Percentiles rank a stretch among this genome's conserved stretches.
Conservation (phyloP, 2,329 filamentous ascomycete genomes). For the Diplodia scrobiculata region DNA sequence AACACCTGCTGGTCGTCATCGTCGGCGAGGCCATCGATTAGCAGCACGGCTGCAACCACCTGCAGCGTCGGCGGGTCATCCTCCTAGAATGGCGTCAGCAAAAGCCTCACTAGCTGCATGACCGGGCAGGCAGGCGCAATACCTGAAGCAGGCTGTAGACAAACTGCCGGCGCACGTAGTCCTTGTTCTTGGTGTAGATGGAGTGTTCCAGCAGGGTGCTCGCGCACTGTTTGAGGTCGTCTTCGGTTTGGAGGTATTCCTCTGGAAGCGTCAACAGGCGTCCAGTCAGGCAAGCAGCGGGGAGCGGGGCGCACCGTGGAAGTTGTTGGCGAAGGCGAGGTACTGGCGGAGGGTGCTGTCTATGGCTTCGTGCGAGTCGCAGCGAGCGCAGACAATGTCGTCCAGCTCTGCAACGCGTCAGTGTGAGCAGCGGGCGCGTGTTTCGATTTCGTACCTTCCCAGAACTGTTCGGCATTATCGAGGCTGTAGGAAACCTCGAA, state of each 20-base stretch:
- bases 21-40: slow-evolving; percentile 80
- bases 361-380: slow-evolving; percentile 66
- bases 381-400: slow-evolving; percentile 62
- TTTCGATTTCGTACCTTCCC: slow-evolving; percentile 66
- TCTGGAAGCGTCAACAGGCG: slow-evolving; percentile 49
- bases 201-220: slow-evolving; percentile 74
- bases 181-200: slow-evolving; percentile 72
- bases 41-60: slow-evolving; percentile 77
- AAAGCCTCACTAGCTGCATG: not conserved
- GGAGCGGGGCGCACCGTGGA: slow-evolving; percentile 57
- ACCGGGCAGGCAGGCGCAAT: slow-evolving; percentile 31
- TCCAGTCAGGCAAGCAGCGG: slow-evolving; percentile 1
- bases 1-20: slow-evolving; percentile 72
- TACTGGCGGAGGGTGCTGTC: slow-evolving; percentile 85
- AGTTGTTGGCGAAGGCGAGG: slow-evolving; percentile 73
- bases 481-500: slow-evolving; percentile 69
- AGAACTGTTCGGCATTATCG: slow-evolving; percentile 84
- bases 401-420: slow-evolving; percentile 60
- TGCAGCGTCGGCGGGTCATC: slow-evolving; percentile 80
- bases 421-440: slow-evolving; percentile 1
- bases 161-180: slow-evolving; percentile 90
- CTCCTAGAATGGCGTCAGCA: slow-evolving; percentile 60
- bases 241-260: slow-evolving; percentile 72
- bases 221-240: slow-evolving; percentile 78
- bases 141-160: slow-evolving; percentile 81